phyloP scores from a whole-genome alignment of 78 protist species.

The Dictyostelium purpureum region DNA sequence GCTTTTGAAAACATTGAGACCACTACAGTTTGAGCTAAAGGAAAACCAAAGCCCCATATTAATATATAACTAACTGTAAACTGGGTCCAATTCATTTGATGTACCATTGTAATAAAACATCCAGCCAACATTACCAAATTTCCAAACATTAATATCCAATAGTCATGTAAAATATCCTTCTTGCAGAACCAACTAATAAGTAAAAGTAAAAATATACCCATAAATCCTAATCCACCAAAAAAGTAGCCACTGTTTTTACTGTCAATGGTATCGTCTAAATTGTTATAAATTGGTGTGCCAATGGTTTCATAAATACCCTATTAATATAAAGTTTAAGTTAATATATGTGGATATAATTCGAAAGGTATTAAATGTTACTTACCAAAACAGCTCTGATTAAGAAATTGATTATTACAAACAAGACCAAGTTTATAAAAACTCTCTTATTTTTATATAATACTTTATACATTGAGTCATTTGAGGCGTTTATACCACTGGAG shows the following conservation, averaged over 20 bases:
- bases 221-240: conserved; percentile 13
- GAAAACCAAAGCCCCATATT: conserved; percentile 36
- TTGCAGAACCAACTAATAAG: not conserved
- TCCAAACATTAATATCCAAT: conserved; percentile 13
- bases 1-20: conserved; percentile 41
- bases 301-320: conserved; percentile 21
- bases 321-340: too few relatives aligned
- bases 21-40: conserved; percentile 29
- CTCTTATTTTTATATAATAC: not conserved
- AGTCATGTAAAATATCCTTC: not conserved
- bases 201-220: not conserved
- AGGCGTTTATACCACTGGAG: not conserved
- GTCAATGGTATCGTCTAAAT: not conserved
- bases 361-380: too few relatives aligned
- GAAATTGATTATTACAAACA: not conserved
- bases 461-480: not conserved
- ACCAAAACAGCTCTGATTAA: not conserved
- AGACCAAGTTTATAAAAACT: not conserved
- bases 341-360: too few relatives aligned
- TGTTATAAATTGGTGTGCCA: not conserved
- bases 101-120: not conserved
- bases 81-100: not conserved
- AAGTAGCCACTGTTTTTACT: conserved; percentile 17
- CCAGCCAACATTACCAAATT: not conserved
- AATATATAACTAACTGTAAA: conserved; percentile 11